Evolutionary conservation across 257 asterid species (phyloP).

Genomic region (Scutellaria minor): DNA sequence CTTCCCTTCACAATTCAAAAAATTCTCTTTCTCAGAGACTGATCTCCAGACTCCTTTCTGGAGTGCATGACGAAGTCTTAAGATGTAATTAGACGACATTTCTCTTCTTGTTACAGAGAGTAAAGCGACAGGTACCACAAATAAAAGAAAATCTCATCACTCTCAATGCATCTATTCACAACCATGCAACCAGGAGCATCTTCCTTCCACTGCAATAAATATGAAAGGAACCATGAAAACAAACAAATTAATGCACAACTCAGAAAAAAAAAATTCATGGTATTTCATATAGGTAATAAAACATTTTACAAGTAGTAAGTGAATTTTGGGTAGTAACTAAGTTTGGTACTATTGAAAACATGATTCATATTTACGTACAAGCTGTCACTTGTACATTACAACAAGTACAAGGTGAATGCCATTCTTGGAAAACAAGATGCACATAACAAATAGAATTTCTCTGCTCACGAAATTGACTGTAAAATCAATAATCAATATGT

Average conservation of each 20-base stretch:
- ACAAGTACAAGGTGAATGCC: not conserved
- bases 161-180: constrained; percentile 46
- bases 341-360: not conserved
- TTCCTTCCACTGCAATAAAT: constrained; percentile 25
- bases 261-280: not conserved
- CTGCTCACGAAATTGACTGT: not conserved
- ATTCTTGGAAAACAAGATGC: not conserved
- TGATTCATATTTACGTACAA: not conserved
- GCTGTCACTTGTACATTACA: constrained; percentile 4
- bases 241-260: constrained; percentile 28
- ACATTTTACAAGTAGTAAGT: not conserved
- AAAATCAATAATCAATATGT: not conserved
- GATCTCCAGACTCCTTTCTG: constrained; percentile 49
- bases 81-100: constrained; percentile 64
- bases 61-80: constrained; percentile 49
- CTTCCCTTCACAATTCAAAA: constrained; percentile 49
- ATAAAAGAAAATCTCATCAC: constrained; percentile 59
- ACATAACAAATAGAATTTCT: not conserved
- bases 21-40: constrained; percentile 41
- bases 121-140: constrained; percentile 38
- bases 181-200: constrained; percentile 28
- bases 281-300: not conserved
- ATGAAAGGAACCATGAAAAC: constrained; percentile 25
- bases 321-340: not conserved
- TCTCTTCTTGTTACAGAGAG: constrained; percentile 34